A percentile compares a stretch with the other conserved stretches of the same genome.
phyloP scores from a whole-genome alignment of 2,329 filamentous ascomycete genomes.

The Talaromyces sp. region DNA sequence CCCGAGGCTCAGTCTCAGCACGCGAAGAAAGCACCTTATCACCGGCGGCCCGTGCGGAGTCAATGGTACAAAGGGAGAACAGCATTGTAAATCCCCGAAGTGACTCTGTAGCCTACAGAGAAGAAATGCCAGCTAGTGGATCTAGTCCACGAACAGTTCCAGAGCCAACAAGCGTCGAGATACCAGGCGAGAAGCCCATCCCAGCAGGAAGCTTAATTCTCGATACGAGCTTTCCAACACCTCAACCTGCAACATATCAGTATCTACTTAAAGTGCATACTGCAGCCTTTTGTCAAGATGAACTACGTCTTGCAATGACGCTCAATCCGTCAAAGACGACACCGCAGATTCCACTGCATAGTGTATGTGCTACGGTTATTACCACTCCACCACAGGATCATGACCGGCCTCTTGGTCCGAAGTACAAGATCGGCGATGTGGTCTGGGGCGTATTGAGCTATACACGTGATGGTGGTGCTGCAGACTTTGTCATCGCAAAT shows the following conservation, averaged over 20 bases:
- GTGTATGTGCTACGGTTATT: slow-evolving; percentile 44
- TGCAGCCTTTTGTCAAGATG: slow-evolving; percentile 43
- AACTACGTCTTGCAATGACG: slow-evolving; percentile 31
- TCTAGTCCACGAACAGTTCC: not conserved
- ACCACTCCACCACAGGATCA: slow-evolving; percentile 37
- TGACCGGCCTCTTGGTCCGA: slow-evolving; percentile 33
- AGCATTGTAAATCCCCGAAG: not conserved
- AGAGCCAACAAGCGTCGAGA: not conserved
- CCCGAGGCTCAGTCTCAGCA: not conserved
- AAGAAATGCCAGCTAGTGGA: not conserved
- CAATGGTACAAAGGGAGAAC: not conserved
- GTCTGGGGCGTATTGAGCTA: slow-evolving; percentile 45
- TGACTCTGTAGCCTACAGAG: not conserved
- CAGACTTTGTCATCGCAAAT: slow-evolving; percentile 42
- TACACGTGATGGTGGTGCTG: slow-evolving; percentile 44
- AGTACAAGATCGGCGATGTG: slow-evolving; percentile 44
- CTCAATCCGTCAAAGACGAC: slow-evolving; percentile 33
- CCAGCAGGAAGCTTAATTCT: slow-evolving; percentile 29
- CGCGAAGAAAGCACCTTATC: not conserved
- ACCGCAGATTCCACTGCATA: slow-evolving; percentile 44
- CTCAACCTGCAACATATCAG: slow-evolving; percentile 37
- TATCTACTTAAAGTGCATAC: slow-evolving; percentile 47
- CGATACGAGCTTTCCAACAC: slow-evolving; percentile 40
- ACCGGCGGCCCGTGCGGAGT: not conserved
- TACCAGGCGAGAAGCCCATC: not conserved